Conservation (phyloP, 1,139 yeast genomes). For the Pichia cactophila region DNA sequence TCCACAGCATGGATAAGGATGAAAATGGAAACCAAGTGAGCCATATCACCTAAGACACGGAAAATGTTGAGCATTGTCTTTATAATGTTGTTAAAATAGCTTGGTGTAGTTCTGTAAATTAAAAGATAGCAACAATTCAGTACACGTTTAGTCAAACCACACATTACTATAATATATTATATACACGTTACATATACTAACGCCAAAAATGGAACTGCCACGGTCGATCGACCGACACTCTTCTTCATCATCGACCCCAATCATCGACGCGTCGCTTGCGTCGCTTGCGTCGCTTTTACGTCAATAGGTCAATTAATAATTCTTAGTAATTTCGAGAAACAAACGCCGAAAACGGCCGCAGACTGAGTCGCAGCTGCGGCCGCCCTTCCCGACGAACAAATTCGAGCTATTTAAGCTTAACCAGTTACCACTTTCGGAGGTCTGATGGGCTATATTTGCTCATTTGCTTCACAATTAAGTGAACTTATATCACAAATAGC, state of each 20-base stretch:
- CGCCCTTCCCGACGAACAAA: not conserved
- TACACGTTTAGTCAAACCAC: too few species aligned
- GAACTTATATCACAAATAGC: not conserved
- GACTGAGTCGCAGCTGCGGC: not conserved
- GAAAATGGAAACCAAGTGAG: slow-evolving; percentile 76
- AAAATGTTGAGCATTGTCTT: slow-evolving; percentile 25
- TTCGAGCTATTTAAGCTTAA: not conserved
- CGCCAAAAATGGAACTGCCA: not conserved
- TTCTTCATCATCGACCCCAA: too few species aligned
- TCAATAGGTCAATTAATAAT: too few species aligned
- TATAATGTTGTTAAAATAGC: not conserved
- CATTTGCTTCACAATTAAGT: not conserved
- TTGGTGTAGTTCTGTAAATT: not conserved
- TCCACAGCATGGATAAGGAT: slow-evolving; percentile 68
- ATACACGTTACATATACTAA: too few species aligned
- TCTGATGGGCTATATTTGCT: not conserved
- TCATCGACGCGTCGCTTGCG: too few species aligned
- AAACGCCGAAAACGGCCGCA: too few species aligned
- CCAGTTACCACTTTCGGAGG: not conserved
- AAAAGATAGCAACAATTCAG: too few species aligned
- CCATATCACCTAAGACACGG: slow-evolving; percentile 49
- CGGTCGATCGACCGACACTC: not conserved
- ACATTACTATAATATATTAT: too few species aligned
- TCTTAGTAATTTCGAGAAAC: not conserved
- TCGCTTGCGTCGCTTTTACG: too few species aligned